Evolutionary conservation across 805 yeast species (phyloP).

Genomic region (Kregervanrija delftensis): DNA sequence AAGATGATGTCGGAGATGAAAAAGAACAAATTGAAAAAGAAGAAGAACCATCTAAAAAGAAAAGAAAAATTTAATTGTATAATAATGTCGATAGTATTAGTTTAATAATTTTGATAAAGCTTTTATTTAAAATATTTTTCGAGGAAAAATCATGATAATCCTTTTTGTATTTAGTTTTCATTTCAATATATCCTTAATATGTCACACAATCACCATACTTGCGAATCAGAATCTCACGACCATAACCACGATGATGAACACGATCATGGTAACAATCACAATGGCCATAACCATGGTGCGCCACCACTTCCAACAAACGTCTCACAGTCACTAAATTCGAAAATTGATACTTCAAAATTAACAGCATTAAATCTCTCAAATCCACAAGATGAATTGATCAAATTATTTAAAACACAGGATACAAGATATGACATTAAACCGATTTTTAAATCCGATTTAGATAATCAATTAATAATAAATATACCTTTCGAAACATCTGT

Average conservation of each 20-base stretch:
- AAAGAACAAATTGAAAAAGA: slow-evolving; percentile 1
- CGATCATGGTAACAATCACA: slow-evolving; percentile 13
- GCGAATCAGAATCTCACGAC: slow-evolving; percentile 4
- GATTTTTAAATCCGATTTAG: slow-evolving; percentile 57
- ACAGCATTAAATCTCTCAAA: slow-evolving; percentile 58
- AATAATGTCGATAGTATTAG: not conserved
- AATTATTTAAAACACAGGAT: slow-evolving; percentile 48
- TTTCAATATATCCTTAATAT: no score
- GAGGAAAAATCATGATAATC: no score
- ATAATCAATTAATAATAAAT: slow-evolving; percentile 67
- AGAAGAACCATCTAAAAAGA: not conserved
- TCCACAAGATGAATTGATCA: slow-evolving; percentile 38
- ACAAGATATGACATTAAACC: slow-evolving; percentile 42
- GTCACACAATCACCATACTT: not conserved
- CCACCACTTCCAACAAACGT: slow-evolving; percentile 68
- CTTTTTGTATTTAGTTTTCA: no score
- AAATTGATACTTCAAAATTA: slow-evolving; percentile 54
- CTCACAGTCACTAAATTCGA: slow-evolving; percentile 58
- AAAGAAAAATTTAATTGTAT: not conserved
- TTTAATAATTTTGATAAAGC: no score
- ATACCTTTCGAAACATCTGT: slow-evolving; percentile 78
- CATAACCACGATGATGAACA: slow-evolving; percentile 16
- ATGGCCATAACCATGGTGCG: slow-evolving; percentile 30
- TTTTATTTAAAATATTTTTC: no score
- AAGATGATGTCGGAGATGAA: not conserved